Conservation (phyloP, 2,329 filamentous ascomycete genomes). For the Orbilia oligospora region DNA sequence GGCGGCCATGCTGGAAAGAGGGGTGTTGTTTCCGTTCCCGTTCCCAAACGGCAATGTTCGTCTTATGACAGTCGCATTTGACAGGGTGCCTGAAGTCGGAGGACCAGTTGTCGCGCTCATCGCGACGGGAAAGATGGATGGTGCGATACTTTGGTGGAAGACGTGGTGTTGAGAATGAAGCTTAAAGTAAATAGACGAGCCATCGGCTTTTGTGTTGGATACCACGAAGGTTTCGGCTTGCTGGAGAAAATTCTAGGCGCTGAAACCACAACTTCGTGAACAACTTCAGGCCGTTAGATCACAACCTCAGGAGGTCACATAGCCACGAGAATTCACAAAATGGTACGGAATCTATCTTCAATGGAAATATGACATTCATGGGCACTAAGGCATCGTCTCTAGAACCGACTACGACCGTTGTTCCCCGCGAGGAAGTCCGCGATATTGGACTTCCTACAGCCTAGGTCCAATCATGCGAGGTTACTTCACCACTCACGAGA, state of each 20-base stretch:
- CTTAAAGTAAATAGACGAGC: slow-evolving; percentile 22
- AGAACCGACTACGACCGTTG: slow-evolving; percentile 53
- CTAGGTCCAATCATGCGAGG: slow-evolving; percentile 52
- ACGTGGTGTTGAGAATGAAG: background rate
- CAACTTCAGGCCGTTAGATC: background rate
- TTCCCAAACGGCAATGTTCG: slow-evolving; percentile 51
- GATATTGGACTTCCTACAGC: slow-evolving; percentile 43
- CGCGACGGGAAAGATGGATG: slow-evolving; percentile 20
- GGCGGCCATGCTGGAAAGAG: slow-evolving; percentile 18
- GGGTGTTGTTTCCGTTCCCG: slow-evolving; percentile 46
- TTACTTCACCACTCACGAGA: slow-evolving; percentile 55
- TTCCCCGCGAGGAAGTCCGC: slow-evolving; percentile 42
- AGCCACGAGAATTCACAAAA: slow-evolving; percentile 5
- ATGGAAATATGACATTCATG: background rate
- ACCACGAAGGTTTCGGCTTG: background rate
- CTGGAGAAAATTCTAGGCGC: slow-evolving; percentile 35
- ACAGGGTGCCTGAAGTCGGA: slow-evolving; percentile 40
- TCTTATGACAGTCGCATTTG: slow-evolving; percentile 22
- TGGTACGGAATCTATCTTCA: slow-evolving; percentile 13
- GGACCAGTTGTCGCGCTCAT: slow-evolving; percentile 56
- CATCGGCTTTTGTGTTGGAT: slow-evolving; percentile 37
- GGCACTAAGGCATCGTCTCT: slow-evolving; percentile 9
- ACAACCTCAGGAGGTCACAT: background rate
- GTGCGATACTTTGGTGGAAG: background rate
- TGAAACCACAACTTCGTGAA: background rate